These are phyloP conservation scores for Daucus carota DNA, from an alignment of 129 eudicot genomes.

Conservation along the genomic window DH1_v3.0 NC_030384.2:37253501-37254000, in stretches of 20 bases:
- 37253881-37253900: conserved; percentile 42
- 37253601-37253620: conserved; percentile 56
- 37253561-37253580: conserved; percentile 40
- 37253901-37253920: conserved; percentile 43
- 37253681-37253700: conserved; percentile 36
- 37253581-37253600: conserved; percentile 57
- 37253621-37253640: conserved; percentile 60
- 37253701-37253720: conserved; percentile 64
- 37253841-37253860: conserved; percentile 75
- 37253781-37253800: conserved; percentile 67
- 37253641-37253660: conserved; percentile 84
- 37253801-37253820: conserved; percentile 42
- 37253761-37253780: conserved; percentile 41
- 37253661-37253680: conserved; percentile 40
- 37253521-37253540: conserved; percentile 55
- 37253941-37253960: conserved; percentile 63
- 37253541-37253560: conserved; percentile 78
- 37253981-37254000: conserved; percentile 66
- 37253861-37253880: conserved; percentile 40
- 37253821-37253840: conserved; percentile 58
- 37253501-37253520: conserved; percentile 64
- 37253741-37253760: conserved; percentile 53
- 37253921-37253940: conserved; percentile 47
- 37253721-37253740: conserved; percentile 88
- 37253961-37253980: conserved; percentile 66